Conservation (phyloP, 2,329 filamentous ascomycete species). For the Neopestalotiopsis rosae region DNA sequence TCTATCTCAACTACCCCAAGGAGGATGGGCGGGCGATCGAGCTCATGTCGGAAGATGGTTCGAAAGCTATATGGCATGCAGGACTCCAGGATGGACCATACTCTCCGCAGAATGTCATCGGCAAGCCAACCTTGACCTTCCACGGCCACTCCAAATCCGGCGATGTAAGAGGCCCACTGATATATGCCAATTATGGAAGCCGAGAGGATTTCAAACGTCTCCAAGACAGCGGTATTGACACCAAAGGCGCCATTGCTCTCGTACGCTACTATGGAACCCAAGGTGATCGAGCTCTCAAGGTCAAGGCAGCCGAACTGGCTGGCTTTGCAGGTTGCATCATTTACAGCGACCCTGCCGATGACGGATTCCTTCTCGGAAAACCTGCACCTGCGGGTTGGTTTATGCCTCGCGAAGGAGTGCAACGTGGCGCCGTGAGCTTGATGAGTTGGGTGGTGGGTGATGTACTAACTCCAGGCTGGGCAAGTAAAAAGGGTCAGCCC, state of each 20-base stretch:
- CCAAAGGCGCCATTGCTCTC: slow-evolving; percentile 81
- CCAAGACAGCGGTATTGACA: slow-evolving; percentile 71
- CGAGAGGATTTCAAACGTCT: slow-evolving; percentile 81
- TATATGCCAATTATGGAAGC: slow-evolving; percentile 93
- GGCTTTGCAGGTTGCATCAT: slow-evolving; percentile 89
- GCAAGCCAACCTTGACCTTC: slow-evolving; percentile 77
- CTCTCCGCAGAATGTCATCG: slow-evolving; percentile 54
- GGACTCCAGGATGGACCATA: slow-evolving; percentile 81
- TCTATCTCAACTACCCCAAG: slow-evolving; percentile 92
- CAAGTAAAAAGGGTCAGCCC: slow-evolving; percentile 69
- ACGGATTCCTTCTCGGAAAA: slow-evolving; percentile 77
- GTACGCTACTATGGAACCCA: slow-evolving; percentile 82
- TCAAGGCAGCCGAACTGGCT: slow-evolving; percentile 86
- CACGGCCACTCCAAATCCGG: slow-evolving; percentile 89
- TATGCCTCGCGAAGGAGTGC: slow-evolving; percentile 82
- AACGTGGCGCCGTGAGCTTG: slow-evolving; percentile 80
- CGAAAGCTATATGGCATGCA: slow-evolving; percentile 74
- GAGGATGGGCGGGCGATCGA: slow-evolving; percentile 79
- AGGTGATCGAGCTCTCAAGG: slow-evolving; percentile 76
- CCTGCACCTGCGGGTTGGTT: slow-evolving; percentile 78
- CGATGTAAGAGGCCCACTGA: slow-evolving; percentile 81
- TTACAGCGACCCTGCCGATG: slow-evolving; percentile 88
- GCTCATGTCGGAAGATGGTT: slow-evolving; percentile 72
- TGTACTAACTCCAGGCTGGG: slow-evolving; percentile 87
- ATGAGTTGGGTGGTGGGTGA: slow-evolving; percentile 87